Base-by-base conservation (phyloP, 306 rosid species). In the Lathyrus sativus region DNA sequence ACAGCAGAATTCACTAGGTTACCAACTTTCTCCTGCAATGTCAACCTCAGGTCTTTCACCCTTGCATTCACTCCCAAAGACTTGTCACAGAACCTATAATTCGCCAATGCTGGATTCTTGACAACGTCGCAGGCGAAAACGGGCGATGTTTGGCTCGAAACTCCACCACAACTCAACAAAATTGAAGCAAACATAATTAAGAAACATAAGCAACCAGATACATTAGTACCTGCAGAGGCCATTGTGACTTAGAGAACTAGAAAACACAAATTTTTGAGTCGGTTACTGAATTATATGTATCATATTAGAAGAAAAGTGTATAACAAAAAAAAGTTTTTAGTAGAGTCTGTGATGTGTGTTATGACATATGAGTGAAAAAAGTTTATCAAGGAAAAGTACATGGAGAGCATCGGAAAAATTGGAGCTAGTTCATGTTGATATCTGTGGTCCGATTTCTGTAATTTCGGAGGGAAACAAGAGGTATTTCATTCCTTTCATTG, bases 41-140 rank as follows among this genome's bases (percentile, higher is more conserved):
- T 82, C 71, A 82, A 37, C 70, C 83, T 82, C 6, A 60, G 82
- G 63, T 82, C 86, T 1, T 2, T 15, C 28, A 82, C 86, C 46
- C 86, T 78, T 1, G 2, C 33, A n/a, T 63, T 14, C 24, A 76
- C 65, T 3, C 53, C 26, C 73, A 87, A n/a, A 4, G 92, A 82
- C 42, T 28, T 65, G 66, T 90, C 13, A 8, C 97, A 95, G 74
- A 95, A 95, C 2, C 81, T 83, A 7, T 61, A 79, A 18, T 77
- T 67, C 4, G 74, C 72, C 60, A 78, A 33, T 6, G 70, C 53
- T 0, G 91, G 61, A 62, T 85, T 84, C 33, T 78, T 69, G 2
- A 11, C 80, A 4, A 57, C 80, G 24, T 87, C 80, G 41, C 99
- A 95, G 54, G 97, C 95, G 17, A 88, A 93, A 33, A 68, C 78